Evolutionary conservation across 129 eudicot species (phyloP).

Genomic region (Tagetes patula): DNA sequence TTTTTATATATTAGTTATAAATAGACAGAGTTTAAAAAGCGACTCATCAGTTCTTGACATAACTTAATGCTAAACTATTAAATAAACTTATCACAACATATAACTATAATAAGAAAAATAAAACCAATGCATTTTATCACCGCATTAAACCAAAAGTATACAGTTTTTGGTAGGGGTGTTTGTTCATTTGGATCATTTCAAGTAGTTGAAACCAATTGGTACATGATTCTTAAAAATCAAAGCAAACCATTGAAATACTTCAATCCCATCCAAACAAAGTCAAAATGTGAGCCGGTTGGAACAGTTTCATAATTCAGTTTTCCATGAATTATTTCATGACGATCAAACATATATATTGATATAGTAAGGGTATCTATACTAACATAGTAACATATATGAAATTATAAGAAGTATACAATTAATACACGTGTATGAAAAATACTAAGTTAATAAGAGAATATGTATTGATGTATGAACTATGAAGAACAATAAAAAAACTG

Average conservation of each 20-base stretch:
- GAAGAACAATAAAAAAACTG: neutral
- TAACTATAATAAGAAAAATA: neutral
- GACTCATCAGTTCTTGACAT: neutral
- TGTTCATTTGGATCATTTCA: neutral
- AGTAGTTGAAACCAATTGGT: neutral
- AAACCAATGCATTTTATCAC: neutral
- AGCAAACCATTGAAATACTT: too few relatives aligned
- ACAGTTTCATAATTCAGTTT: too few relatives aligned
- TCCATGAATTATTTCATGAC: too few relatives aligned
- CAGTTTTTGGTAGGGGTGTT: neutral
- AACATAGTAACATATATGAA: too few relatives aligned
- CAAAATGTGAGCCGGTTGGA: too few relatives aligned
- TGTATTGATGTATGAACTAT: neutral
- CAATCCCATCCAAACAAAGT: too few relatives aligned
- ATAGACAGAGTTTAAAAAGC: neutral
- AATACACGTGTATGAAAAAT: neutral
- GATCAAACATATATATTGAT: neutral
- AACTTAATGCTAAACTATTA: neutral
- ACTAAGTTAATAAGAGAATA: neutral
- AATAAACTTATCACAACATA: neutral
- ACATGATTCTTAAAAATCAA: too few relatives aligned
- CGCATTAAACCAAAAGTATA: neutral
- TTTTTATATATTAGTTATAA: neutral
- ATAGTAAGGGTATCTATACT: neutral
- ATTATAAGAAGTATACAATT: too few relatives aligned